A percentile compares a stretch with the other conserved stretches of the same genome.
Evolutionary conservation across 148 eudicot genomes (phyloP).

Genomic region (Camellia sinensis): DNA sequence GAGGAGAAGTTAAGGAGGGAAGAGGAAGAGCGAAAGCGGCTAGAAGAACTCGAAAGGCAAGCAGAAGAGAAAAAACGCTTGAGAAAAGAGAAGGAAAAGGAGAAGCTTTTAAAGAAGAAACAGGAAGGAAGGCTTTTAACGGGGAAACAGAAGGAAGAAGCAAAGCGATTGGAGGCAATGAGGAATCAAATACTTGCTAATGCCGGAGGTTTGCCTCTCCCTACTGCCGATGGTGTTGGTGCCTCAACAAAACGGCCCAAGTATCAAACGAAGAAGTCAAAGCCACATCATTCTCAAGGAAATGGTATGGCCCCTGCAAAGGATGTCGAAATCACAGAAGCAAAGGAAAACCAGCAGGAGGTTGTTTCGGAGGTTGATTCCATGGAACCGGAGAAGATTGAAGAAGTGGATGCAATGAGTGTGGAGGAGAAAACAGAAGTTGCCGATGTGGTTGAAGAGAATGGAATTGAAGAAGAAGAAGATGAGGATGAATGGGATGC

Average conservation of each 20-base stretch:
- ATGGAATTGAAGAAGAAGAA: constrained; percentile 37
- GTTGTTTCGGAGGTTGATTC: constrained; percentile 35
- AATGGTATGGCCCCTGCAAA: constrained; percentile 42
- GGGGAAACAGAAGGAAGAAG: constrained; percentile 89
- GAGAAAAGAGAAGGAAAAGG: constrained; percentile 84
- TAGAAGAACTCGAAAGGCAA: constrained; percentile 66
- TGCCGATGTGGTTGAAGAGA: constrained; percentile 43
- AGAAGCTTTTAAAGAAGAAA: constrained; percentile 70
- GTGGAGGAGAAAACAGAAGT: constrained; percentile 43
- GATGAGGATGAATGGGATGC: constrained; percentile 97
- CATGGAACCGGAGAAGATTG: constrained; percentile 48
- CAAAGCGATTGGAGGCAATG: constrained; percentile 73
- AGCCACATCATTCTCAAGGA: constrained; percentile 47
- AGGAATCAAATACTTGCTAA: constrained; percentile 69
- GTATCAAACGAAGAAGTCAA: constrained; percentile 61
- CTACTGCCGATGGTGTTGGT: constrained; percentile 39
- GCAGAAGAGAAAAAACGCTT: constrained; percentile 75
- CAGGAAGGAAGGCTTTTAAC: constrained; percentile 69
- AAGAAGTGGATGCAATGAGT: constrained; percentile 26
- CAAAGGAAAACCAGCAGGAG: constrained; percentile 43
- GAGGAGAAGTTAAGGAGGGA: constrained; percentile 78
- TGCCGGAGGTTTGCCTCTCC: constrained; percentile 41
- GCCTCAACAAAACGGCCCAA: constrained; percentile 65
- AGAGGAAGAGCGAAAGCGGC: constrained; percentile 74
- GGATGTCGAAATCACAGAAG: constrained; percentile 37